These are phyloP conservation scores for Suhomyces chickasaworum DNA, from an alignment of 1,139 yeast species.

Conservation along the genomic window DNA sequence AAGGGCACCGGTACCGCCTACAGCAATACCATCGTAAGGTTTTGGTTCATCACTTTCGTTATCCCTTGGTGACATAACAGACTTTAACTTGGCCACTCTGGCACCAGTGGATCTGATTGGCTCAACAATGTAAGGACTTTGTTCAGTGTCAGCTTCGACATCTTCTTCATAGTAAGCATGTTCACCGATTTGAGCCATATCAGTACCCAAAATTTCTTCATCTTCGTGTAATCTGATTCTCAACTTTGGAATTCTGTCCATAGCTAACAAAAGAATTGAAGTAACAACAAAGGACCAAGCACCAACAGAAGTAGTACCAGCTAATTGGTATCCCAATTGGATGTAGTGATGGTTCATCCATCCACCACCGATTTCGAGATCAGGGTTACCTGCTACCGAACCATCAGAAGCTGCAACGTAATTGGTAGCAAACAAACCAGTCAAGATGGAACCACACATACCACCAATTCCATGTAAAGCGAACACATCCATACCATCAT, in stretches of 20 bases:
- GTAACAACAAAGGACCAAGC: slow-evolving; percentile 84
- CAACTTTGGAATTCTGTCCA: slow-evolving; percentile 83
- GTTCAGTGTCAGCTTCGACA: slow-evolving; percentile 14
- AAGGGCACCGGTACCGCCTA: slow-evolving; percentile 23
- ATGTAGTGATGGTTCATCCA: slow-evolving; percentile 90
- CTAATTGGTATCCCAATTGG: slow-evolving; percentile 93
- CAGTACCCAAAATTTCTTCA: slow-evolving; percentile 89
- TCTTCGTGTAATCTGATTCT: slow-evolving; percentile 85
- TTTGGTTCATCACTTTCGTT: slow-evolving; percentile 14
- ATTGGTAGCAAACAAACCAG: slow-evolving; percentile 93
- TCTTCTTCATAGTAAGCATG: slow-evolving; percentile 63
- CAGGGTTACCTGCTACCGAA: slow-evolving; percentile 52
- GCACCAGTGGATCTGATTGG: slow-evolving; percentile 66
- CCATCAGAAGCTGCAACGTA: slow-evolving; percentile 80
- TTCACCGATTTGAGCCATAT: slow-evolving; percentile 86
- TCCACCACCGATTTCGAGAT: slow-evolving; percentile 72
- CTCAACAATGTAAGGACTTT: slow-evolving; percentile 63
- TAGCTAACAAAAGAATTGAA: slow-evolving; percentile 61
- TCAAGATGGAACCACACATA: slow-evolving; percentile 74
- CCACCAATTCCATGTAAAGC: slow-evolving; percentile 97
- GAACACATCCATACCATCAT: slow-evolving; percentile 95
- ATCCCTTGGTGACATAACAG: slow-evolving; percentile 22
- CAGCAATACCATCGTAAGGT: slow-evolving; percentile 19
- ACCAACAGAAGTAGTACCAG: slow-evolving; percentile 74
- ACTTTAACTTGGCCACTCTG: slow-evolving; percentile 39